phyloP scores from a whole-genome alignment of 139 green algal species.

The Asterochloris sp. region DNA sequence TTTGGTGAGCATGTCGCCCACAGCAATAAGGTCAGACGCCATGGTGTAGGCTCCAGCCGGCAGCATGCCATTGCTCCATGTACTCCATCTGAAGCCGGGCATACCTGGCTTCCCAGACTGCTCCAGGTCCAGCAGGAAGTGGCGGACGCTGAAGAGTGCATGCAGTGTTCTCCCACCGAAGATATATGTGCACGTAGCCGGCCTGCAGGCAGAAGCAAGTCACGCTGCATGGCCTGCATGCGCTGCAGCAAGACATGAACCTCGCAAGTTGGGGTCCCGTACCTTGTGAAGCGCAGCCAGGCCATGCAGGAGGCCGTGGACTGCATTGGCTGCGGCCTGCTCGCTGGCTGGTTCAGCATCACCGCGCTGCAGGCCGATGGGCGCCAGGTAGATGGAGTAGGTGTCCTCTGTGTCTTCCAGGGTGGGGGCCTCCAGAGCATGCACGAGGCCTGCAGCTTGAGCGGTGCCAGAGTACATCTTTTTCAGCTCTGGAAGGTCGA shows the following conservation, averaged over 20 bases:
- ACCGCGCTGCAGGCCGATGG: background rate
- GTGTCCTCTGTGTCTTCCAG: background rate
- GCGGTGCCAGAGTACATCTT: background rate
- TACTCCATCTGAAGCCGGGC: background rate
- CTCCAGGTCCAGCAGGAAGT: background rate
- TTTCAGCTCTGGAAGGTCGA: background rate
- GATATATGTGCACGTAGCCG: background rate
- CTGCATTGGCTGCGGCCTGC: no score
- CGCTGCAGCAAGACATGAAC: background rate
- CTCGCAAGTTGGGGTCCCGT: background rate
- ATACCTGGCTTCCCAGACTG: background rate
- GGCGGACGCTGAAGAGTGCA: background rate
- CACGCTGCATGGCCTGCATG: background rate
- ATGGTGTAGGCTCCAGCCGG: background rate
- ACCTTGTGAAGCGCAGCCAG: background rate
- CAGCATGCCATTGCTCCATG: background rate
- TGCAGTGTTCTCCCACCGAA: background rate
- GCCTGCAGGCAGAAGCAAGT: background rate
- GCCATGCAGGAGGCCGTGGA: background rate
- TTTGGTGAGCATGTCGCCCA: background rate
- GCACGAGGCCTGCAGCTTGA: background rate
- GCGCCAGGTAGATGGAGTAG: background rate
- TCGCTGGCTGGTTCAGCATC: background rate
- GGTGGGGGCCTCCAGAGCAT: background rate
- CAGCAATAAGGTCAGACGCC: background rate